Evolutionary conservation across 1,139 yeast species (phyloP), one percentile per base, ranked within the genome.

Genomic region (Kodamaea sp.): DNA sequence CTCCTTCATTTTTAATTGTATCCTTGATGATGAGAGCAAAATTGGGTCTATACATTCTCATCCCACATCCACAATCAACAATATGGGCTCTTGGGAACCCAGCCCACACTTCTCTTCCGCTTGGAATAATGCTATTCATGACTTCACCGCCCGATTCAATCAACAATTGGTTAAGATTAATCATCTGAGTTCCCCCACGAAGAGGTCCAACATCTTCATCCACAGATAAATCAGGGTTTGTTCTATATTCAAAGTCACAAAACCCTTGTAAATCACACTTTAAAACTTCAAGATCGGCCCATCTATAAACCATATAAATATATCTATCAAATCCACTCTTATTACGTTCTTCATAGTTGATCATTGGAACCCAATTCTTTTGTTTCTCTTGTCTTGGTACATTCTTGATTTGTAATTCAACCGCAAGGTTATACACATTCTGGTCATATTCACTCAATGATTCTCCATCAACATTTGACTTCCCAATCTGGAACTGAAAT

Each of bases 361-460:
- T 43, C 41, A 70, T 57, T 0, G 76, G 75, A 2, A 73, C 66
- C 76, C 76, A 70, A 46, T 70, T 70, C 48, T 70, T 70, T 44
- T 69, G 72, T 26, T 48, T 56, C 8, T 44, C 46, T 11, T 51
- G 52, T 22, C 66, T 49, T 9, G 52, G 50, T 15, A 42, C 35
- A 29, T 57, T 57, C 25, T 58, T 54, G 24, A 61, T 47, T 27
- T 47, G 42, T 27, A 70, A 52, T 43, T 67, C 73, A 12, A 52
- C 47, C 2, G 57, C 59, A 39, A 49, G 54, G 35, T 48, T 55
- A 44, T 63, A 66, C 3, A 51, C 26, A 7, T 34, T 44, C n/a
- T 39, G 11, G 31, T 54, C 55, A 33, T 46, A 50, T 3, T 40
- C 38, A 2, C 45, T 38, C 34, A 48, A 45, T 0, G 32, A 9